Percentiles rank a stretch among this genome's conserved stretches.
phyloP scores from a whole-genome alignment of 129 eudicot genomes.

The Mikania micrantha region DNA sequence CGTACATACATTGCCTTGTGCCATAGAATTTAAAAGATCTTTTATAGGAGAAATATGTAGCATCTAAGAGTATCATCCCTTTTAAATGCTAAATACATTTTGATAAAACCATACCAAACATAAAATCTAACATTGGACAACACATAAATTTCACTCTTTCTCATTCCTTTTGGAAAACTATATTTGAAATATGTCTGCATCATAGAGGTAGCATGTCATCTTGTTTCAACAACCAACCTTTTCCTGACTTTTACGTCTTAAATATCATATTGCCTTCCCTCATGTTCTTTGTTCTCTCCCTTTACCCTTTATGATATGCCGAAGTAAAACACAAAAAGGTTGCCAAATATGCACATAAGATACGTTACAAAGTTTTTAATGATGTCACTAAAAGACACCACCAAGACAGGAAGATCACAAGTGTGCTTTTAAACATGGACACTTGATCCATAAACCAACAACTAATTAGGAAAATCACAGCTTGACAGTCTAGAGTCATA shows the following conservation, averaged over 20 bases:
- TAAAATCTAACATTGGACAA: neutral
- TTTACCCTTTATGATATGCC: neutral
- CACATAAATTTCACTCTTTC: too few relatives aligned
- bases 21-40: too few relatives aligned
- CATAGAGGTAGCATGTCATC: too few relatives aligned
- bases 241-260: too few relatives aligned
- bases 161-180: too few relatives aligned
- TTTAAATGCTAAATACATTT: neutral
- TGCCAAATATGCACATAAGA: neutral
- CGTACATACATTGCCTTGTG: too few relatives aligned
- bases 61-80: too few relatives aligned
- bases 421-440: neutral
- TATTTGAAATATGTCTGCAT: too few relatives aligned
- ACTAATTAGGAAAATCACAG: neutral
- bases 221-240: too few relatives aligned
- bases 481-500: neutral
- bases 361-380: neutral
- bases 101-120: neutral
- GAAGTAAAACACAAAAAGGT: neutral
- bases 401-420: neutral
- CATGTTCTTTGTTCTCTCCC: neutral
- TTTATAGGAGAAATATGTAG: too few relatives aligned
- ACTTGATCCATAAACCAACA: neutral
- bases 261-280: too few relatives aligned
- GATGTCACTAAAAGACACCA: neutral